Evolutionary conservation across 306 rosid genomes (phyloP).

Genomic region (Biancaea sappan): DNA sequence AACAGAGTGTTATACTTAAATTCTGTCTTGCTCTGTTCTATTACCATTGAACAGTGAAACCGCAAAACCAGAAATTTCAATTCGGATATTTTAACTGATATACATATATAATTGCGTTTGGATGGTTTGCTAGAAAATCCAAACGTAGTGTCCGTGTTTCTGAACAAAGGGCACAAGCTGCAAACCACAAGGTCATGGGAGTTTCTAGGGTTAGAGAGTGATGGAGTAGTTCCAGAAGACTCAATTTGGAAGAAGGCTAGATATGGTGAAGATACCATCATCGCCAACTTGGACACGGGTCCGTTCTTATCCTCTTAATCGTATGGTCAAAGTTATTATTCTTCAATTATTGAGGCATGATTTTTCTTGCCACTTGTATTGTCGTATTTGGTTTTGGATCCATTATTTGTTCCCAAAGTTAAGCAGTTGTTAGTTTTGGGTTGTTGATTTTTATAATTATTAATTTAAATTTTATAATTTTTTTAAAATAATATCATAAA

Average conservation of each 20-base stretch:
- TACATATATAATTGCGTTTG: no score
- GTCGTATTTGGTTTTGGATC: no score
- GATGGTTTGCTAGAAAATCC: slow-evolving; percentile 50
- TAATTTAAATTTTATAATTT: no score
- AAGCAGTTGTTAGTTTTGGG: no score
- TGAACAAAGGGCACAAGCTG: slow-evolving; percentile 48
- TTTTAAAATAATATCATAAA: no score
- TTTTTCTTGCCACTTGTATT: neutral
- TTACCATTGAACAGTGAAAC: neutral
- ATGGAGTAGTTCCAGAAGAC: slow-evolving; percentile 29
- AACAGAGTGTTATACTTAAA: neutral
- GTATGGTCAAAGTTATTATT: neutral
- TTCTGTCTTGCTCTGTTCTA: slow-evolving; percentile 14
- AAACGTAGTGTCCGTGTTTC: slow-evolving; percentile 56
- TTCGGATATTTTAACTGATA: neutral
- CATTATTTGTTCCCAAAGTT: no score
- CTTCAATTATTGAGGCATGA: neutral
- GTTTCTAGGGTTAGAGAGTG: slow-evolving; percentile 55
- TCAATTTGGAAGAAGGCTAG: slow-evolving; percentile 66
- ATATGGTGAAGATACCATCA: slow-evolving; percentile 58
- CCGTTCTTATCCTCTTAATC: slow-evolving; percentile 1
- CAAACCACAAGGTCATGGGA: slow-evolving; percentile 74
- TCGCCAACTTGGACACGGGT: slow-evolving; percentile 76
- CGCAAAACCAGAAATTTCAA: neutral
- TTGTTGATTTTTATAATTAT: no score